Percentiles rank a stretch among this genome's conserved stretches.
phyloP scores from a whole-genome alignment of 2,329 filamentous ascomycete genomes.

The Fusarium piperis region DNA sequence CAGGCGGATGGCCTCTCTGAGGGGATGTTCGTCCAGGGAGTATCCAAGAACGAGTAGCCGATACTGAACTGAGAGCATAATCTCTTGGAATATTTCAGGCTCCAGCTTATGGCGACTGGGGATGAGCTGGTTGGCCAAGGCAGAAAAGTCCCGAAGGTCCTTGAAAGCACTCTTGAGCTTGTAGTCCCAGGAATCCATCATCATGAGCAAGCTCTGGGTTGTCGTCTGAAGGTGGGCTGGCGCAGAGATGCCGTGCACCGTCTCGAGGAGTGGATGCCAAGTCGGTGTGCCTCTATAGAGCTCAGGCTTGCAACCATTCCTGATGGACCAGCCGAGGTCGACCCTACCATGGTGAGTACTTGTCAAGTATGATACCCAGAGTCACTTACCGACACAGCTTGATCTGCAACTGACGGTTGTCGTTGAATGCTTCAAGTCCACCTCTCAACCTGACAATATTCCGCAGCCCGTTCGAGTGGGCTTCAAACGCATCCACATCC shows the following conservation, averaged over 20 bases:
- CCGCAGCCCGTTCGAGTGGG: slow-evolving; percentile 35
- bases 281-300: slow-evolving; percentile 30
- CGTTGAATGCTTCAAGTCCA: slow-evolving; percentile 34
- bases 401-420: slow-evolving; percentile 41
- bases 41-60: slow-evolving; percentile 41
- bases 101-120: slow-evolving; percentile 36
- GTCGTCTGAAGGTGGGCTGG: not conserved
- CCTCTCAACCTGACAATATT: slow-evolving; percentile 42
- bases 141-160: slow-evolving; percentile 46
- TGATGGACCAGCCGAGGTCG: slow-evolving; percentile 43
- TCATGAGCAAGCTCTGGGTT: not conserved
- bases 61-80: slow-evolving; percentile 46
- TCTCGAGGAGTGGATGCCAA: slow-evolving; percentile 30
- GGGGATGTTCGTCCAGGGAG: not conserved
- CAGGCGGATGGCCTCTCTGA: slow-evolving; percentile 39
- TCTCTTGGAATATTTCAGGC: slow-evolving; percentile 42
- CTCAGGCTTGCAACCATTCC: slow-evolving; percentile 36
- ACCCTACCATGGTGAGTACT: slow-evolving; percentile 19
- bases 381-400: slow-evolving; percentile 43
- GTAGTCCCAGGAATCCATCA: slow-evolving; percentile 31
- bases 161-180: slow-evolving; percentile 40
- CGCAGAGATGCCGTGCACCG: not conserved
- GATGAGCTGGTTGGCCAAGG: slow-evolving; percentile 36
- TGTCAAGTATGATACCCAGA: rapidly evolving
- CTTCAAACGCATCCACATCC: slow-evolving; percentile 28